Conservation (phyloP, 306 rosid genomes). For the Vigna mungo region DNA sequence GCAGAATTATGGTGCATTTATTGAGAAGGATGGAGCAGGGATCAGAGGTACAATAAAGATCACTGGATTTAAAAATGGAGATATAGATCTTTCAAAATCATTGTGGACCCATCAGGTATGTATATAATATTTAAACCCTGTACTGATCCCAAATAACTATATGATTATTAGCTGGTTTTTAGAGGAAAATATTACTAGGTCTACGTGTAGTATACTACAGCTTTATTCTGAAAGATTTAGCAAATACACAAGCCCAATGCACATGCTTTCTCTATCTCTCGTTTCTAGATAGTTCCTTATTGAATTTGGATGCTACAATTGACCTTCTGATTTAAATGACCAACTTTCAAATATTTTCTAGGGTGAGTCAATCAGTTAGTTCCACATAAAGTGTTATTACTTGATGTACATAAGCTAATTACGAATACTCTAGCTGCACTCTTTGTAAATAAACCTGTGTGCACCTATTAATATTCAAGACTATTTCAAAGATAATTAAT, state of each 20-base stretch:
- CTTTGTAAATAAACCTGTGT: neutral
- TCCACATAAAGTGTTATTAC: neutral
- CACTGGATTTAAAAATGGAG: slow-evolving; percentile 76
- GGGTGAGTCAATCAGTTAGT: no score
- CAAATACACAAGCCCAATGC: neutral
- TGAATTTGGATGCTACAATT: slow-evolving; percentile 1
- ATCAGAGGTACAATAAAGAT: slow-evolving; percentile 78
- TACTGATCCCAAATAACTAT: slow-evolving; percentile 8
- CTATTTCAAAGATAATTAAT: neutral
- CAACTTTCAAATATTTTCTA: neutral
- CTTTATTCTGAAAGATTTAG: slow-evolving; percentile 15
- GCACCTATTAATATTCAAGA: neutral
- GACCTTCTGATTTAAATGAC: slow-evolving; percentile 13
- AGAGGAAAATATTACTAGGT: slow-evolving; percentile 23
- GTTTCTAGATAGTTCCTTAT: slow-evolving; percentile 2
- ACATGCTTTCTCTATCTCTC: neutral
- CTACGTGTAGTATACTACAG: neutral
- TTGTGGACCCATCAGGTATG: slow-evolving; percentile 94
- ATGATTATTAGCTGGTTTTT: slow-evolving; percentile 15
- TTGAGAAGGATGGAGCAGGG: slow-evolving; percentile 96
- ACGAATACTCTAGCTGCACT: neutral
- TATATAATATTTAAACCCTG: slow-evolving; percentile 26
- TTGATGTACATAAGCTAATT: neutral
- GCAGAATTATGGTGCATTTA: slow-evolving; percentile 90
- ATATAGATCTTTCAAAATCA: slow-evolving; percentile 74